Base-by-base conservation (phyloP, 202 grass and related monocot genomes). In the Setaria viridis region DNA sequence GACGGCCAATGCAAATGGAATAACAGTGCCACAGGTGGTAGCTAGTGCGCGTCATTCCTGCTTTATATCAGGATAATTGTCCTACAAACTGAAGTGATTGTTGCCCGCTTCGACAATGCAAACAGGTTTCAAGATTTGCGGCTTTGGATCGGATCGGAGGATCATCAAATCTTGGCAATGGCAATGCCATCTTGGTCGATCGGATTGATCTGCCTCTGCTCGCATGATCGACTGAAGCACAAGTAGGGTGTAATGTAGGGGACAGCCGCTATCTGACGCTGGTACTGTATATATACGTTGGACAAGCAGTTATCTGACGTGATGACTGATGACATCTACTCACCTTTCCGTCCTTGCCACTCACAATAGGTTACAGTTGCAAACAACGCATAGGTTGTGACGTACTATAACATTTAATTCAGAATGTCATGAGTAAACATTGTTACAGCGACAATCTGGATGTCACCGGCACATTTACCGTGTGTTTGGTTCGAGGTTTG, bases 1-100 rank as follows among this genome's bases (percentile, higher is more conserved):
- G 74, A 37, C 43, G 13, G 2, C 55, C 11, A 41, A 41, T 41
- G 39, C 39, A 21, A 49, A 62, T 70, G 74, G 41, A 51, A 50
- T 0, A 62, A 37, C 2, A 48, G 66, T 29, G 10, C 45, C 60
- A 43, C 29, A 21, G 49, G 48, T 60, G 74, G 29, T 60, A 42
- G n/a, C 19, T 67, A 77, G 73, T 77, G 74, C 62, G 7, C 47
- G n/a, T 50, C 80, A 37, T 55, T 85, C 62, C 29, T 11, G 56
- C 53, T 21, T 35, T 81, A 37, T 57, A 70, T 70, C 37, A 59
- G 54, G 17, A 77, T 45, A 45, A 21, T 21, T 21, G 73, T 42
- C 73, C 54, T 58, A 8, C 1, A 1, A 21, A 76, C 7, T 42
- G 73, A 39, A 42, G 10, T 19, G 4, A 42, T 42, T 48, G 59